A percentile compares a stretch with the other conserved stretches of the same genome.
Conservation (phyloP, 805 yeast genomes). For the Cyberlindnera maritima region DNA sequence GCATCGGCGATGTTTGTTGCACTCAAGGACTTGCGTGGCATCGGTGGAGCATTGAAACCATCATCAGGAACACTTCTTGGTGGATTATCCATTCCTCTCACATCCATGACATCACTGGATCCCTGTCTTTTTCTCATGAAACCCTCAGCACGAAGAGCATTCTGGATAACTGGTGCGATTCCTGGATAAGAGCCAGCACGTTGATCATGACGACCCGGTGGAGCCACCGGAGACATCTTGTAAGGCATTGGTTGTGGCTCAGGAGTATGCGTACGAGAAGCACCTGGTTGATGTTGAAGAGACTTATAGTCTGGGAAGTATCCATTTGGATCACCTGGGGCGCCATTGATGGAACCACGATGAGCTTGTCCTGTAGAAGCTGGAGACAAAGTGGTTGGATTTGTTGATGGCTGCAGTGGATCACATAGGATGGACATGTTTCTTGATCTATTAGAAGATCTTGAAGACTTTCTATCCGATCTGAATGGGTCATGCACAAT, state of each 20-base stretch:
- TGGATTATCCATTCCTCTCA: constrained; percentile 18
- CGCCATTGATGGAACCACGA: constrained; percentile 22
- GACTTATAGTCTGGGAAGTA: constrained; percentile 24
- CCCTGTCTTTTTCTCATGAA: constrained; percentile 24
- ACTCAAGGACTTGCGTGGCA: constrained; percentile 19
- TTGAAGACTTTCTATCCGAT: constrained; percentile 22
- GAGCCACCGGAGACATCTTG: constrained; percentile 11
- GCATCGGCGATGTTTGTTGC: constrained; percentile 14
- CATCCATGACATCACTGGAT: constrained; percentile 21
- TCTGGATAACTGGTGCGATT: constrained; percentile 17
- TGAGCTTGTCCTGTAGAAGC: constrained; percentile 9
- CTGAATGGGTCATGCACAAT: constrained; percentile 26
- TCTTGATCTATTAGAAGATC: constrained; percentile 23
- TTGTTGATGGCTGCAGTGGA: constrained; percentile 25
- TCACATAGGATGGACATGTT: constrained; percentile 28
- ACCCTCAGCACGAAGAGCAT: constrained; percentile 15
- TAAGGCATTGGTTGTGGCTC: constrained; percentile 9
- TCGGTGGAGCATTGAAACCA: constrained; percentile 2
- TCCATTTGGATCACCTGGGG: constrained; percentile 12
- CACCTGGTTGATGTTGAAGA: constrained; percentile 4
- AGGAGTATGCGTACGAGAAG: constrained; percentile 15
- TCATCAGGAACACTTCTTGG: constrained; percentile 25
- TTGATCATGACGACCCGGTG: constrained; percentile 15
- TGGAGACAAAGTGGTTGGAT: constrained; percentile 15
- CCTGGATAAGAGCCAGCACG: constrained; percentile 27